These are phyloP conservation scores for Marasmius sp. DNA, from an alignment of 1,284 basidiomycete species.

Conservation along the genomic window DNA sequence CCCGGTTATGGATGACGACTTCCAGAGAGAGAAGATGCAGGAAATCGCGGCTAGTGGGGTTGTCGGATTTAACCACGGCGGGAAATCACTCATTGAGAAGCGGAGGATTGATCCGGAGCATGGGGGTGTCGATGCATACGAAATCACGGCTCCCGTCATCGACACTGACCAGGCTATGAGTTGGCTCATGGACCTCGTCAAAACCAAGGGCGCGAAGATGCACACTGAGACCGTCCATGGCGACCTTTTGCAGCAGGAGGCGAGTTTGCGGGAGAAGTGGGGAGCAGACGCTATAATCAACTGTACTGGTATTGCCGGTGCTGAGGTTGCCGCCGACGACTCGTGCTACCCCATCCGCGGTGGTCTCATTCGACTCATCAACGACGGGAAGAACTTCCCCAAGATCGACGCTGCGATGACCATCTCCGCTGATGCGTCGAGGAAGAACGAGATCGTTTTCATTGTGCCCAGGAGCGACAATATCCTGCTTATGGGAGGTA, in stretches of 20 bases:
- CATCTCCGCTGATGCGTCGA: constrained; percentile 23
- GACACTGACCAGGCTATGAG: constrained; percentile 36
- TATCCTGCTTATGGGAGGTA: constrained; percentile 30
- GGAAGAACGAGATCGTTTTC: constrained; percentile 31
- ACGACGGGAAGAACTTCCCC: constrained; percentile 36
- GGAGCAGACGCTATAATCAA: constrained; percentile 34
- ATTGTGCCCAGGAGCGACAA: constrained; percentile 34
- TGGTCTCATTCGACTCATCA: constrained; percentile 36
- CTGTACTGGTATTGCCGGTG: constrained; percentile 31
- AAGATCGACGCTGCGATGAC: constrained; percentile 30
- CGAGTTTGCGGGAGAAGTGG: constrained; percentile 27
- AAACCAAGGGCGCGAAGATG: constrained; percentile 29
- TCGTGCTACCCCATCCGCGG: constrained; percentile 37
- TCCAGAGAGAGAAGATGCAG: constrained; percentile 33
- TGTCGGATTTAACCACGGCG: constrained; percentile 30
- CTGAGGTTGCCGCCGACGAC: constrained; percentile 30
- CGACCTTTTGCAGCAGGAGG: constrained; percentile 27
- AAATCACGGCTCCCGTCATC: constrained; percentile 32
- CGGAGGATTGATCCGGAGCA: constrained; percentile 28
- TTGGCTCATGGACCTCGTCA: constrained; percentile 29
- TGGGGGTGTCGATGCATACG: constrained; percentile 35
- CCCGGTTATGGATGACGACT: constrained; percentile 24
- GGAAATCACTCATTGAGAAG: constrained; percentile 24
- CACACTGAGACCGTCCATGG: constrained; percentile 29
- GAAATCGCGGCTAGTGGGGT: constrained; percentile 18